Evolutionary conservation across 768 basidiomycete species (phyloP).

Genomic region (Trametes cubensis): DNA sequence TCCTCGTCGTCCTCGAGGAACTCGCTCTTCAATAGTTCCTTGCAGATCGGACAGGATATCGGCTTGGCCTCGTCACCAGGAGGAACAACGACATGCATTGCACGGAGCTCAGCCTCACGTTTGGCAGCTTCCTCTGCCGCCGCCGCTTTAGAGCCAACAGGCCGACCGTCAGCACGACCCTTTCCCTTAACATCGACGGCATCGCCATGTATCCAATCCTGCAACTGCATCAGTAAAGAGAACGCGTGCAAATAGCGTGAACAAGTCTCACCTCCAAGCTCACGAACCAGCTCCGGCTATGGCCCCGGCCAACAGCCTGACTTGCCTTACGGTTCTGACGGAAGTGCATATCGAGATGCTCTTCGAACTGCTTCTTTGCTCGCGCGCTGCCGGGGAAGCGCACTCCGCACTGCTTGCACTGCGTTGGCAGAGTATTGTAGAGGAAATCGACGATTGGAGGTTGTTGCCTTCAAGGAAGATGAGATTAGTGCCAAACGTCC

Average conservation of each 20-base stretch:
- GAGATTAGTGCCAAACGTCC: not conserved
- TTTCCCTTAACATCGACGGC: slow-evolving; percentile 68
- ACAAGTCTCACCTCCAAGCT: slow-evolving; percentile 78
- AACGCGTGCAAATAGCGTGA: not conserved
- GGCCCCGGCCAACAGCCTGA: slow-evolving; percentile 79
- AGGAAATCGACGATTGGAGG: slow-evolving; percentile 66
- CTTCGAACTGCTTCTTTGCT: slow-evolving; percentile 79
- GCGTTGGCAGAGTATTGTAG: slow-evolving; percentile 72
- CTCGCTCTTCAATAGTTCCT: slow-evolving; percentile 88
- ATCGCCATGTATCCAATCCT: slow-evolving; percentile 90
- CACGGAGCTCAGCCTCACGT: slow-evolving; percentile 73
- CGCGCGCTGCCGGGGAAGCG: slow-evolving; percentile 74
- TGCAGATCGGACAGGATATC: slow-evolving; percentile 93
- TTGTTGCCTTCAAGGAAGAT: slow-evolving; percentile 49
- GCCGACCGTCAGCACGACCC: slow-evolving; percentile 57
- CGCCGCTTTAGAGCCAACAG: slow-evolving; percentile 56
- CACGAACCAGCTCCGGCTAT: slow-evolving; percentile 90
- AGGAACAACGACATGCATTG: slow-evolving; percentile 87
- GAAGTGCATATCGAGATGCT: slow-evolving; percentile 97
- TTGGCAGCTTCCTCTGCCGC: slow-evolving; percentile 68
- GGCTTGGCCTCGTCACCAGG: slow-evolving; percentile 82
- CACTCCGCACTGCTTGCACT: slow-evolving; percentile 93
- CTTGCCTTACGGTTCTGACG: slow-evolving; percentile 84
- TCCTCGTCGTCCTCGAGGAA: slow-evolving; percentile 96
- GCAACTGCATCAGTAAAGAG: slow-evolving; percentile 24